phyloP scores from a whole-genome alignment of 805 yeast genomes.

The Kodamaea hsintzibuensis region DNA sequence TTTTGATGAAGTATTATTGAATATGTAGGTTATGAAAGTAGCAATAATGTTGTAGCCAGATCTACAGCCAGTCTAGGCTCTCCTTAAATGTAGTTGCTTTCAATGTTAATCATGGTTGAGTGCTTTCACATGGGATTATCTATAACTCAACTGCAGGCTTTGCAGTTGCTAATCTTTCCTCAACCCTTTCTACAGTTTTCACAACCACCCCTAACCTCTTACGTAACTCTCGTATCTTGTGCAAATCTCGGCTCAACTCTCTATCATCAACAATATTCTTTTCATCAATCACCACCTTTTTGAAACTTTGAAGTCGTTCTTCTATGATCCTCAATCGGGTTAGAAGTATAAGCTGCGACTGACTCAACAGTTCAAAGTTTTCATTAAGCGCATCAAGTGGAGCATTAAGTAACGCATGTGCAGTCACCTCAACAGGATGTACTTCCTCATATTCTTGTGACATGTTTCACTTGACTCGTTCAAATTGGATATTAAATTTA shows the following conservation, averaged over 20 bases:
- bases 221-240: slow-evolving; percentile 30
- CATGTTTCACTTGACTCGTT: too few relatives aligned
- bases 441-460: slow-evolving; percentile 28
- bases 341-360: slow-evolving; percentile 55
- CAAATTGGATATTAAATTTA: too few relatives aligned
- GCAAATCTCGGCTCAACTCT: slow-evolving; percentile 20
- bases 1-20: too few relatives aligned
- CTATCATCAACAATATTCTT: slow-evolving; percentile 18
- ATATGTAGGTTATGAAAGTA: too few relatives aligned
- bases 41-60: too few relatives aligned
- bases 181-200: slow-evolving; percentile 37
- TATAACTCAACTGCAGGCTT: neutral
- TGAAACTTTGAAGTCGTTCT: slow-evolving; percentile 28
- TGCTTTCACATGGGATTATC: neutral
- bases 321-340: slow-evolving; percentile 49
- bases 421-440: slow-evolving; percentile 61
- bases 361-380: slow-evolving; percentile 52
- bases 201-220: slow-evolving; percentile 28
- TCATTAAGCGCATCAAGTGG: slow-evolving; percentile 53
- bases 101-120: too few relatives aligned
- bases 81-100: too few relatives aligned
- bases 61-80: too few relatives aligned
- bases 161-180: slow-evolving; percentile 23
- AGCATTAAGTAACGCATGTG: slow-evolving; percentile 55
- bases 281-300: slow-evolving; percentile 19